phyloP scores from a whole-genome alignment of 2,329 filamentous ascomycete genomes.

The Colletotrichum falcatum region DNA sequence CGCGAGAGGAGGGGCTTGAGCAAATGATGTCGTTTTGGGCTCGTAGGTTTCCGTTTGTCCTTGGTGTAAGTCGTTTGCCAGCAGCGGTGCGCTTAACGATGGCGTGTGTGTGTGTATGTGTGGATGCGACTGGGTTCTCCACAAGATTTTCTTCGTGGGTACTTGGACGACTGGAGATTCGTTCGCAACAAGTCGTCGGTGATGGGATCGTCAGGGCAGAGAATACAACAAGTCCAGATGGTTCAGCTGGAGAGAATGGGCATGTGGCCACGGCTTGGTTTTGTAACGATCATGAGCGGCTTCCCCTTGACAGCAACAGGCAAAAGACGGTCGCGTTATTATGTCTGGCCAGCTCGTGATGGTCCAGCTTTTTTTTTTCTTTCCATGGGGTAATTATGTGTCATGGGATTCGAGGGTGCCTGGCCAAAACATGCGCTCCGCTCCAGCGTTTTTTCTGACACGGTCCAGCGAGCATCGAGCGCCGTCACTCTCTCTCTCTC shows the following conservation, averaged over 20 bases:
- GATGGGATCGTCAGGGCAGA: slow-evolving; percentile 24
- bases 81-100: slow-evolving; percentile 15
- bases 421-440: slow-evolving; percentile 39
- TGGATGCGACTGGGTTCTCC: not conserved
- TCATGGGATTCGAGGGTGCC: slow-evolving; percentile 45
- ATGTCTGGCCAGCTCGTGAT: slow-evolving; percentile 45
- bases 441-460: slow-evolving; percentile 33
- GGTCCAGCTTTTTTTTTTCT: slow-evolving; percentile 47
- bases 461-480: slow-evolving; percentile 4
- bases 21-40: not conserved
- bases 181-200: no score
- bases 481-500: no score
- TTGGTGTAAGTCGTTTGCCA: slow-evolving; percentile 10
- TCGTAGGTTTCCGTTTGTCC: not conserved
- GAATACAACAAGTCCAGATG: not conserved
- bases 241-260: not conserved
- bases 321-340: slow-evolving; percentile 35
- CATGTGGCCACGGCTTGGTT: slow-evolving; percentile 6
- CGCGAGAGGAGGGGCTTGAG: not conserved
- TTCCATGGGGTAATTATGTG: slow-evolving; percentile 55
- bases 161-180: not conserved
- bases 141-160: not conserved
- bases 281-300: slow-evolving; percentile 7
- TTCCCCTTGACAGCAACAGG: not conserved
- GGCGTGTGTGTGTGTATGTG: not conserved